Base-by-base conservation (phyloP, 2,329 filamentous ascomycete genomes). In the Xylariomycetidae sp. region DNA sequence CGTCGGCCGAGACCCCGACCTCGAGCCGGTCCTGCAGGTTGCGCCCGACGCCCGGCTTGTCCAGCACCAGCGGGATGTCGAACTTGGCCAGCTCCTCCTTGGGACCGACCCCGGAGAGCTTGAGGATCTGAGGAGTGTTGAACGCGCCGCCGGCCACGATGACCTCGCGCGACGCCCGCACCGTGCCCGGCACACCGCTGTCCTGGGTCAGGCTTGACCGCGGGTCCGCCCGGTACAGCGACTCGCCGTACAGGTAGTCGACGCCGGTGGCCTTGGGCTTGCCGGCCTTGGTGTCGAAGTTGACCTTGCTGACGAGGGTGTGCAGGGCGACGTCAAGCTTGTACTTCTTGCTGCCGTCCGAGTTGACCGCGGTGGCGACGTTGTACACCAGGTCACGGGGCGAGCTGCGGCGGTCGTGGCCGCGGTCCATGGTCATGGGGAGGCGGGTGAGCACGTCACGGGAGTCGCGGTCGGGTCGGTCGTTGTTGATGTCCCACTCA, bases 11-110 rank as follows among this genome's bases (percentile, higher is more conserved):
- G 16, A 71, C 55, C 12, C 58, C 55, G 30, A 69, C 63, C 49
- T 56, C 71, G 49, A 71, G 69, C 27, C 69, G 69, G 48, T 80
- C 72, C 50, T 74, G 65, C 6, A 79, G 58, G 54, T 77, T 77
- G 12, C 58, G 65, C 25, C 75, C 75, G 9, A 79, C 74, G 31
- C 73, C 75, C 0, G 72, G 73, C 1, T 73, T 59, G 46, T 78
- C 65, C 1, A 58, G 50, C 20, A 76, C 45, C 5, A 75, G 58
- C 2, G 61, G 54, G 37, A 62, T 60, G 10, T 42, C 40, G 29
- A 54, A 53, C 25, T 52, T 50, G 23, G 53, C 42, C 1, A 70
- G 52, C 31, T 68, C 60, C 2, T 38, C 44, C 4, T 53, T 51
- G 1, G 65, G 62, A 0, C 67, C 68, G 25, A 58, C 40, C 19